Conservation (phyloP, 23 red algal species). For the Chondrus crispus region DNA sequence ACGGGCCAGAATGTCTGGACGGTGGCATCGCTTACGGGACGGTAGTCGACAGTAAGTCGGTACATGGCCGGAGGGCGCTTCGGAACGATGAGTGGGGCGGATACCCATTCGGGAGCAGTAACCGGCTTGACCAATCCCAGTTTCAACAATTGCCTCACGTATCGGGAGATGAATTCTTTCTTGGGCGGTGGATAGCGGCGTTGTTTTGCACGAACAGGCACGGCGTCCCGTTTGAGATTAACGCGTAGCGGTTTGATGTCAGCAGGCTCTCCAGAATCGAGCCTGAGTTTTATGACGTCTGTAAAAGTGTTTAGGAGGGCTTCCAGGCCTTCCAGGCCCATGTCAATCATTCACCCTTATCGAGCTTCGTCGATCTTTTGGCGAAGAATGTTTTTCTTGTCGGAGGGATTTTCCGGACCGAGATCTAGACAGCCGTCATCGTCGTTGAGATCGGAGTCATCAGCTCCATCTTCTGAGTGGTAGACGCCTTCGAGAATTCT, state of each 20-base stretch:
- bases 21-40: constrained; percentile 4
- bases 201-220: neutral
- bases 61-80: constrained; percentile 3
- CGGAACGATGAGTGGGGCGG: constrained; percentile 20
- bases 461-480: neutral
- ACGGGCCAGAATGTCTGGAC: constrained; percentile 31
- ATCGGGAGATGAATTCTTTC: neutral
- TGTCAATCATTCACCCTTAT: neutral
- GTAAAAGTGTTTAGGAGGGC: neutral
- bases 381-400: neutral
- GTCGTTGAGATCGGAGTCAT: constrained; percentile 1
- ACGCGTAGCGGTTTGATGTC: neutral
- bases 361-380: neutral
- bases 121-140: neutral
- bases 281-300: neutral
- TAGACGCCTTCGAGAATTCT: neutral
- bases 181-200: neutral
- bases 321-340: neutral
- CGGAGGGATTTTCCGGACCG: neutral
- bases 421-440: neutral
- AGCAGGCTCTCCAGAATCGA: neutral
- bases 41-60: constrained; percentile 6
- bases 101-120: constrained; percentile 1
- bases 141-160: neutral
- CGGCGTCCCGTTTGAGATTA: neutral